Evolutionary conservation across 805 yeast genomes (phyloP).

Genomic region (Saccharomycopsis vini): DNA sequence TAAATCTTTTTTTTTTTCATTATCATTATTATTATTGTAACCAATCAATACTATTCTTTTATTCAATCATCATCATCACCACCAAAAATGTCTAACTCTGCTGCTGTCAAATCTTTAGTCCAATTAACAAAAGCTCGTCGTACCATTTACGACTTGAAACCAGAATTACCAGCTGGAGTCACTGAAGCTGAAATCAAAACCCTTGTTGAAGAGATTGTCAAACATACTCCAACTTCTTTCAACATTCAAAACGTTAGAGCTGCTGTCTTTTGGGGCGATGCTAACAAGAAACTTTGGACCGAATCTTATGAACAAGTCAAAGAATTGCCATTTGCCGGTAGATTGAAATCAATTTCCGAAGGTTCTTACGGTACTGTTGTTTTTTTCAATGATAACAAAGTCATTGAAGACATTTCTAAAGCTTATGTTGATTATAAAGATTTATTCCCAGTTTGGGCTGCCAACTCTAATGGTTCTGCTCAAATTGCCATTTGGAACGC

Average conservation of each 20-base stretch:
- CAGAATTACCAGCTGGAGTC: slow-evolving; percentile 35
- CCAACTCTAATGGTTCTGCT: slow-evolving; percentile 41
- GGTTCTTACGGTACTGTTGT: slow-evolving; percentile 42
- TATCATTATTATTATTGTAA: no score
- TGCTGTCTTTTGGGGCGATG: slow-evolving; percentile 35
- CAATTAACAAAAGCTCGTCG: slow-evolving; percentile 23
- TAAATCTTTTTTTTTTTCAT: no score
- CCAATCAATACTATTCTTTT: no score
- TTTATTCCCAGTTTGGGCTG: slow-evolving; percentile 40
- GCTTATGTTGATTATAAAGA: slow-evolving; percentile 36
- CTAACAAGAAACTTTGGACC: slow-evolving; percentile 40
- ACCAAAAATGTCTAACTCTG: no score
- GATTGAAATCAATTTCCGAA: slow-evolving; percentile 35
- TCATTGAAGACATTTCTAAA: slow-evolving; percentile 33
- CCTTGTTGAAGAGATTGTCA: slow-evolving; percentile 36
- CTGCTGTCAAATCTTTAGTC: slow-evolving; percentile 6
- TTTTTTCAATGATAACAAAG: slow-evolving; percentile 37
- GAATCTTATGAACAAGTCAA: slow-evolving; percentile 32
- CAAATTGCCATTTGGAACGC: slow-evolving; percentile 44
- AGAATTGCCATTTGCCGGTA: slow-evolving; percentile 27
- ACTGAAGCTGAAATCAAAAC: slow-evolving; percentile 32
- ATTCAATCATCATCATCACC: no score
- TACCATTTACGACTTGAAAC: slow-evolving; percentile 37
- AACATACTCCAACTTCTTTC: slow-evolving; percentile 43
- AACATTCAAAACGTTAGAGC: slow-evolving; percentile 45